Percentiles rank a stretch among this genome's conserved stretches.
These are phyloP conservation scores for Diophrys sp. DNA, from an alignment of 73 alveolate species.

Conservation along the genomic window DNA sequence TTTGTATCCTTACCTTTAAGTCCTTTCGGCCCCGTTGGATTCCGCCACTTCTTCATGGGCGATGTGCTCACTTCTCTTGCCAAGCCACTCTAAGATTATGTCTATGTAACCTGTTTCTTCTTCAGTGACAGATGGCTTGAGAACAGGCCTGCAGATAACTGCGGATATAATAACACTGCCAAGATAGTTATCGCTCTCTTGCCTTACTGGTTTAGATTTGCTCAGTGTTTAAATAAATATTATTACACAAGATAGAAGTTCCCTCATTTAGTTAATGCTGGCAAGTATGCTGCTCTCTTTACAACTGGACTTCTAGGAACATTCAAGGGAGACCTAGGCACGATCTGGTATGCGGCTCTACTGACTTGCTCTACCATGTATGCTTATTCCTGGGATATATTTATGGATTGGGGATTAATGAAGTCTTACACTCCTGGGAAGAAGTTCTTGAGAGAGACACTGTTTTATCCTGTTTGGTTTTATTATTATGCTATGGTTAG, in stretches of 20 bases:
- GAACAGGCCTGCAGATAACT: background rate
- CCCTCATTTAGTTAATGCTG: slow-evolving; percentile 86
- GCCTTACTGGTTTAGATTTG: slow-evolving; percentile 76
- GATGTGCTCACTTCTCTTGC: slow-evolving; percentile 63
- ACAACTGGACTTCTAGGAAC: background rate
- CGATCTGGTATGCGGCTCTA: background rate
- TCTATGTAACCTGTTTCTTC: background rate
- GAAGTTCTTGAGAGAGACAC: slow-evolving; percentile 60
- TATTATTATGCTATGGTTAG: slow-evolving; percentile 68
- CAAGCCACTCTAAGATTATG: slow-evolving; percentile 41
- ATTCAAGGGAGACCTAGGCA: background rate
- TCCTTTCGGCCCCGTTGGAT: slow-evolving; percentile 61
- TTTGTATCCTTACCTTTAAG: slow-evolving; percentile 13
- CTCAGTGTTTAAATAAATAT: slow-evolving; percentile 77
- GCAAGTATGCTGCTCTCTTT: slow-evolving; percentile 61
- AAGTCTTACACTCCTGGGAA: slow-evolving; percentile 11
- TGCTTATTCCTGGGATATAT: slow-evolving; percentile 70
- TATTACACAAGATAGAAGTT: slow-evolving; percentile 68
- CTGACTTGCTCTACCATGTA: slow-evolving; percentile 24
- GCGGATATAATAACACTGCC: background rate
- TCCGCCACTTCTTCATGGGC: slow-evolving; percentile 59
- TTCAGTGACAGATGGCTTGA: background rate
- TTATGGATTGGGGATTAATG: slow-evolving; percentile 83
- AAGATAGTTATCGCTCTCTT: background rate
- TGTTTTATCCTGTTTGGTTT: slow-evolving; percentile 67